Evolutionary conservation across 768 basidiomycete species (phyloP), one percentile per base, ranked within the genome.

Genomic region (Clitopilus hobsonii): DNA sequence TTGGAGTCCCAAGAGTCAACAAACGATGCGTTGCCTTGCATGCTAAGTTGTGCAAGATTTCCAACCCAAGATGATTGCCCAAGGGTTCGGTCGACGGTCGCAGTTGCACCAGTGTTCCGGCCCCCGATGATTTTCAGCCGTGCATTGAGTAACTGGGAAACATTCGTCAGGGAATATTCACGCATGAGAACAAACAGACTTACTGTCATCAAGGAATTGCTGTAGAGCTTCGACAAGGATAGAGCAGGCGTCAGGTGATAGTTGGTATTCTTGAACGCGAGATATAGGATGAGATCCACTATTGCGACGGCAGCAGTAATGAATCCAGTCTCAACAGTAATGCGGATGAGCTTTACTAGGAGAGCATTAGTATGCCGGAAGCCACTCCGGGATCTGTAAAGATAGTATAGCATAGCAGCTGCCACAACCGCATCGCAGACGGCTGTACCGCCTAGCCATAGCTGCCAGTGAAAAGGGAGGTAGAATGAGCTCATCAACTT

Each of bases 311-410:
- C 52, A 3, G 65, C 62, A 38, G 58, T 60, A 13, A 65, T 49
- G 13, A 60, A 38, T 8, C 65, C 65, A 4, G 65, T 66, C 56
- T 66, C 64, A 25, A 66, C 51, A n/a, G 60, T 61, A 3, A 66
- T 23, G 1, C 62, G 49, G 26, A 66, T 56, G 45, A 66, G 51
- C 49, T 60, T 66, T 4, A 54, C 25, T 3, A 61, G 56, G 22
- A 62, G 32, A 2, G 58, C 54, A 30, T 61, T 61, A 7, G 65
- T 67, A 10, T 52, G 29, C 2, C 54, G 53, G 54, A 65, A 61
- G 2, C 63, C 65, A 7, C 57, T 64, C 25, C 63, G 62, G 11
- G 62, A 57, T 28, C 27, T 55, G 20, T 53, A 53, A 3, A 66
- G 48, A 55, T 60, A 66, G 38, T 56, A 66, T 6, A 63, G 51